Evolutionary conservation across 345 rosid species (phyloP), one percentile per base, ranked within the genome.

Genomic region (Gossypium raimondii): DNA sequence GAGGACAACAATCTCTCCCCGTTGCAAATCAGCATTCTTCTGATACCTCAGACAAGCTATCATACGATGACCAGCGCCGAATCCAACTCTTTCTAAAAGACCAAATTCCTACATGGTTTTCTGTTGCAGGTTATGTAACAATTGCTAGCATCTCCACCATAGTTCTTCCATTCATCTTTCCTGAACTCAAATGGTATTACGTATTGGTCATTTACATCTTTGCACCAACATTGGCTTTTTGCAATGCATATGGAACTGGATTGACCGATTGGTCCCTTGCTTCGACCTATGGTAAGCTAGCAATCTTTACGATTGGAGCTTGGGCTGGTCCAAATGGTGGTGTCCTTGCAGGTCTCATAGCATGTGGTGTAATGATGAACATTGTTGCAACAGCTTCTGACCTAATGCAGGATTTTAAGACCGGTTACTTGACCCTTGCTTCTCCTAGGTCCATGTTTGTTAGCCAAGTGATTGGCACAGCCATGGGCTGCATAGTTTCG

Each of bases 301-400:
- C 97, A 12, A 90, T 93, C 78, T 88, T 90, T 75, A 82, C 80
- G 17, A 81, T 90, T 0, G 94, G 97, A 7, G 86, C 94, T 13
- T 88, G 91, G 97, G 93, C 91, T 1, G 98, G 97, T 1, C 66
- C 79, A 1, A 84, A 89, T 2, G 97, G 91, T 8, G 93, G 97
- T 24, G 88, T 93, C 70, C 81, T 93, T 0, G 97, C 98, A 4
- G 95, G 98, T 17, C 79, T 91, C 43, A 91, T 92, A 25, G 90
- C 95, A 0, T 93, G 98, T 74, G 98, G 97, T 34, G 95, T 93
- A 51, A 91, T 91, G 93, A 93, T 91, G 97, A 89, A 87, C 80
- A 93, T 91, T n/a, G 95, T 93, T 16, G 82, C 97, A 0, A 93
- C 97, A 2, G 93, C 98, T 47, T 89, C 98, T 1, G 98, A 56